Base-by-base conservation (phyloP, 257 asterid species). In the Petunia secreta region DNA sequence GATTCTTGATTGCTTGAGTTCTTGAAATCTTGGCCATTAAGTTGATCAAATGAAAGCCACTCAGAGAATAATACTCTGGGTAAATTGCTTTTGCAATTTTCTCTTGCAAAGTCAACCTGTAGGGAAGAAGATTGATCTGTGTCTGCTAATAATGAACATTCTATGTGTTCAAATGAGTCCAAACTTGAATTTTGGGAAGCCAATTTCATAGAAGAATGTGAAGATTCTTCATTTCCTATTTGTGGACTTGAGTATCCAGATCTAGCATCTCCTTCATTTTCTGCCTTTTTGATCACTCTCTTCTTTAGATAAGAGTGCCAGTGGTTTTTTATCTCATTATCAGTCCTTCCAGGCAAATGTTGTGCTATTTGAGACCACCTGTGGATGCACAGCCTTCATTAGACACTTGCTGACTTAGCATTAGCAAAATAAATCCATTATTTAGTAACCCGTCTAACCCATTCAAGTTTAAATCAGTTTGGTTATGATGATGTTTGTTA, bases 341-440 rank as follows among this genome's bases (percentile, higher is more conserved):
- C 97, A 0, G 93, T 90, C 74, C 93, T 85, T 86, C 93, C 97
- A 0, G 91, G 88, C 7, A 91, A 82, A 77, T 86, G 79, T 1
- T 86, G 87, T 34, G 94, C 90, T 79, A 91, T 91, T 48, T 87
- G 97, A 63, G 94, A 90, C 97, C 97, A 91, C 89, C 94, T 91
- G 76, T 15, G 4, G 38, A 40, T 6, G 6, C 37, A 63, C 34
- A 16, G 8, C 6, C 4, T 55, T 2, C 15, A n/a, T 55, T 55
- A 55, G 60, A 59, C 25, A 59, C 25, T 3, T 59, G 25, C 25
- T 13, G 25, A 13, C 14, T 14, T n/a, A 1, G 25, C 25, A 25
- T 25, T 25, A 25, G 25, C 25, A 25, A 25, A 25, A 25, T 25
- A 25, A 25, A 25, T 25, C 25, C 25, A 25, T 25, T 25, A 25